Evolutionary conservation across 202 grass and related monocot species (phyloP).

Genomic region (Cymbopogon flexuosus): DNA sequence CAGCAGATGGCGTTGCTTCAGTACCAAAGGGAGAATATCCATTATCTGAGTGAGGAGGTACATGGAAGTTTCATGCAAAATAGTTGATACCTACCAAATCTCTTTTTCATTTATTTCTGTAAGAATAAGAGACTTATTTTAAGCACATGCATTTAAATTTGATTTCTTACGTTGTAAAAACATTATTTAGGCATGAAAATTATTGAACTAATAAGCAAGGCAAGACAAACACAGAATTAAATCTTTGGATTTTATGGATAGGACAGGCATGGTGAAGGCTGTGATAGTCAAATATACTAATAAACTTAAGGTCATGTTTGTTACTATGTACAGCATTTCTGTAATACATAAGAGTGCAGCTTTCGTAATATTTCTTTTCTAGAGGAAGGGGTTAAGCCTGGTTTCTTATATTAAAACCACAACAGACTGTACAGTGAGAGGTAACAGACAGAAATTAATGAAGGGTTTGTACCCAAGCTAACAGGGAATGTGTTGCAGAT

Average conservation of each 20-base stretch:
- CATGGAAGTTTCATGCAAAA: background rate
- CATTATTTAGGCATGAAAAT: background rate
- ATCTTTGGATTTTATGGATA: slow-evolving; percentile 19
- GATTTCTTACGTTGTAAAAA: background rate
- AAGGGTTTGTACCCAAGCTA: background rate
- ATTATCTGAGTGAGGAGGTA: slow-evolving; percentile 99
- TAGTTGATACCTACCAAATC: background rate
- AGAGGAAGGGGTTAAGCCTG: background rate
- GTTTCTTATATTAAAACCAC: background rate
- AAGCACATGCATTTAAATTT: background rate
- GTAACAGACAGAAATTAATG: background rate
- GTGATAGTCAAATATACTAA: background rate
- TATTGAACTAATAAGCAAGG: background rate
- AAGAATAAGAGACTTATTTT: background rate
- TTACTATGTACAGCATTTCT: background rate
- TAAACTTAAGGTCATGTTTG: slow-evolving; percentile 1
- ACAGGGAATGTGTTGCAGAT: background rate
- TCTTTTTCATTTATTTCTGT: slow-evolving; percentile 9
- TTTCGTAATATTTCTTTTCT: background rate
- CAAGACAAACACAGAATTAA: background rate
- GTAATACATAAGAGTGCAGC: background rate
- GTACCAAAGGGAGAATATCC: slow-evolving; percentile 97
- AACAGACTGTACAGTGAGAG: background rate
- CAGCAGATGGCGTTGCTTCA: slow-evolving; percentile 97
- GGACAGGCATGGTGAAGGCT: background rate